Conservation (phyloP, 768 basidiomycete species). For the Tricholoma sp. region DNA sequence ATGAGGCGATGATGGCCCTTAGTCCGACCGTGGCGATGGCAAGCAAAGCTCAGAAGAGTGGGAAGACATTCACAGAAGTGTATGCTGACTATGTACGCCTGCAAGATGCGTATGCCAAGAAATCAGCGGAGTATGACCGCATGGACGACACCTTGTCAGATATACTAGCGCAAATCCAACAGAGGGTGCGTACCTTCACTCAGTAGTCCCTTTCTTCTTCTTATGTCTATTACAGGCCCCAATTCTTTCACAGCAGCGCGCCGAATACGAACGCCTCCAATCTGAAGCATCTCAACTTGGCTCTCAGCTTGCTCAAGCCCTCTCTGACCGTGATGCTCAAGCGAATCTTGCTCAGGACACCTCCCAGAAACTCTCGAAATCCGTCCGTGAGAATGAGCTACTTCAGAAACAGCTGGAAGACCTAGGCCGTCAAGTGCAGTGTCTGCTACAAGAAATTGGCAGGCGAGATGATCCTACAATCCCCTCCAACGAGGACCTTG, state of each 20-base stretch:
- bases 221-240: slow-evolving; percentile 59
- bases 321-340: slow-evolving; percentile 71
- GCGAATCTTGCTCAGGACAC: slow-evolving; percentile 50
- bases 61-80: slow-evolving; percentile 91
- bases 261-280: slow-evolving; percentile 81
- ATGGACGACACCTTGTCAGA: slow-evolving; percentile 78
- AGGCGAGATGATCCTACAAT: slow-evolving; percentile 82
- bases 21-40: slow-evolving; percentile 90
- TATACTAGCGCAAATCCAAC: slow-evolving; percentile 82
- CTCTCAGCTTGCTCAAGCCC: slow-evolving; percentile 68
- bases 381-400: slow-evolving; percentile 57
- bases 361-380: slow-evolving; percentile 57
- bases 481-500: slow-evolving; percentile 62
- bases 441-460: slow-evolving; percentile 71
- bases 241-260: slow-evolving; percentile 81
- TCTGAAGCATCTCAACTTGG: slow-evolving; percentile 79
- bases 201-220: neutral
- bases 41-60: slow-evolving; percentile 71
- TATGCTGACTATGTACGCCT: slow-evolving; percentile 87
- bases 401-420: slow-evolving; percentile 76
- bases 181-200: slow-evolving; percentile 60
- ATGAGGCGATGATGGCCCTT: slow-evolving; percentile 60
- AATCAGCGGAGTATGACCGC: slow-evolving; percentile 77
- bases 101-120: slow-evolving; percentile 75
- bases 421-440: slow-evolving; percentile 79